A percentile compares a stretch with the other conserved stretches of the same genome.
Conservation (phyloP, 1,284 basidiomycete species). For the Phellinidium pouzarii region DNA sequence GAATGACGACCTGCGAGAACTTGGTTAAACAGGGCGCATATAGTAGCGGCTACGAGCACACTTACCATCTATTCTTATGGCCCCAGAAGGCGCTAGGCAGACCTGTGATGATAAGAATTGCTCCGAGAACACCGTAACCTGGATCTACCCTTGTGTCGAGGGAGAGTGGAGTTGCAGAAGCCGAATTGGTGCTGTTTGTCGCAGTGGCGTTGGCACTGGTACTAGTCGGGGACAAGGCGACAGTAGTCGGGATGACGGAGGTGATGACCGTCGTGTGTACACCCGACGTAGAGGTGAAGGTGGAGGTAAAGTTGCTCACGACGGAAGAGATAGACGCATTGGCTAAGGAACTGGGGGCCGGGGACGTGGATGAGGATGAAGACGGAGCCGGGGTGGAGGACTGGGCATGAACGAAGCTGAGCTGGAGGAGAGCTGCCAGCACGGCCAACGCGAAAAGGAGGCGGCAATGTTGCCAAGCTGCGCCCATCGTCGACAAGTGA, state of each 20-base stretch:
- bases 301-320: slow-evolving; percentile 41
- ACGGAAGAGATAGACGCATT: slow-evolving; percentile 27
- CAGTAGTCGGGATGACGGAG: slow-evolving; percentile 47
- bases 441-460: slow-evolving; percentile 18
- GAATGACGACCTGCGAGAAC: slow-evolving; percentile 70
- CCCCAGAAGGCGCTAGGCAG: slow-evolving; percentile 87
- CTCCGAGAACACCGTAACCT: slow-evolving; percentile 86
- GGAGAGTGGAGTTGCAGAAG: slow-evolving; percentile 43
- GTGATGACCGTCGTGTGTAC: slow-evolving; percentile 31
- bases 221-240: slow-evolving; percentile 40
- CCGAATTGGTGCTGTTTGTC: slow-evolving; percentile 32
- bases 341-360: slow-evolving; percentile 18
- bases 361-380: slow-evolving; percentile 21
- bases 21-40: slow-evolving; percentile 8
- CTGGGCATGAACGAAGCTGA: slow-evolving; percentile 24
- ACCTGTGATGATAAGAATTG: slow-evolving; percentile 82
- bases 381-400: slow-evolving; percentile 27
- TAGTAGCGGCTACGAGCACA: slow-evolving; percentile 22
- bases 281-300: slow-evolving; percentile 25
- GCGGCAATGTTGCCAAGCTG: slow-evolving; percentile 18
- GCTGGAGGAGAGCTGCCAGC: slow-evolving; percentile 22
- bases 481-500: slow-evolving; percentile 16
- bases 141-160: slow-evolving; percentile 78
- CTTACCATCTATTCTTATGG: slow-evolving; percentile 85
- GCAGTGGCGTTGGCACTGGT: slow-evolving; percentile 31